Base-by-base conservation (phyloP, 169 alveolate genomes). In the Condylostoma magnum region DNA sequence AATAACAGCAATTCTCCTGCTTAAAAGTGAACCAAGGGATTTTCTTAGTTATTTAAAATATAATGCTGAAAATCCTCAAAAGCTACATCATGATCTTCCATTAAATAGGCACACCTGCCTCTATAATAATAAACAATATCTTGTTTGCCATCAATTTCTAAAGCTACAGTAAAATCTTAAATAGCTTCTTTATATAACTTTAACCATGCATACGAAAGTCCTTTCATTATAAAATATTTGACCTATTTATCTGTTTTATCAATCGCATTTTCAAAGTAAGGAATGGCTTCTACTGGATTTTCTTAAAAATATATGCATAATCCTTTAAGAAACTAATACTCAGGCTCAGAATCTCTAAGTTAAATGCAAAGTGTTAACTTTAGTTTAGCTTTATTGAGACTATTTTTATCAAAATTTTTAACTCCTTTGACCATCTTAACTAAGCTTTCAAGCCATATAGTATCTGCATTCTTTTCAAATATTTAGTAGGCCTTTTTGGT, bases 111-210 rank as follows among this genome's bases (percentile, higher is more conserved):
- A 25, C 68, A 55, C 34, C 68, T 1, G 27, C 68, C 68, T 22
- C 68, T 22, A 55, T 55, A 55, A 15, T 15, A 55, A 31, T 55
- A 55, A 22, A 55, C 10, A 8, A 10, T 15, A 22, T 15, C n/a
- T 22, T 6, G 8, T 31, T 55, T 31, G 27, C 34, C 68, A 55
- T 31, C 34, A 15, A 55, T 2, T 4, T 55, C 50, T 2, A 22
- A 31, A 27, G 68, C 68, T 55, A 55, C 27, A 15, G 47, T 1
- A 55, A 55, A 55, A 25, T 55, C 68, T 31, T 55, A 47, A 27
- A 55, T 55, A n/a, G 68, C 68, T 8, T 55, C 68, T 55, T 55
- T 55, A 31, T 55, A 55, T 15, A 30, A 15, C 34, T 55, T 55
- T 55, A 55, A 55, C 8, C 50, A 55, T 15, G 48, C 68, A 31